phyloP scores from a whole-genome alignment of 176 grass and related monocot genomes.

The Carex scoparia region DNA sequence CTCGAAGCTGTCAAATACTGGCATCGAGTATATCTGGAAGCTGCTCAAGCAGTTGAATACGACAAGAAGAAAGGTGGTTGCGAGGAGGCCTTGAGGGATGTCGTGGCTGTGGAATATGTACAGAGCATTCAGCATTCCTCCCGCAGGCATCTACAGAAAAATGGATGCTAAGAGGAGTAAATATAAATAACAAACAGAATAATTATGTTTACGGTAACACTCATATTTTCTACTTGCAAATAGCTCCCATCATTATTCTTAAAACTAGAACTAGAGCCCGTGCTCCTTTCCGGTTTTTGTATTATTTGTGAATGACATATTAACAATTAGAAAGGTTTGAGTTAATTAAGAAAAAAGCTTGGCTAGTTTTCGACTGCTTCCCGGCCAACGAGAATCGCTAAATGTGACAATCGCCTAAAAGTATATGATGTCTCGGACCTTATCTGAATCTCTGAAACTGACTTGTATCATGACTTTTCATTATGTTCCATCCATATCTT shows the following conservation, averaged over 20 bases:
- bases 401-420: not conserved
- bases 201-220: not conserved
- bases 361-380: not conserved
- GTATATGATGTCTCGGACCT: not conserved
- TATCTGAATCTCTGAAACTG: not conserved
- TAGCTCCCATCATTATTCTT: not conserved
- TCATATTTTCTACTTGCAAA: not conserved
- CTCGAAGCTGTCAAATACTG: conserved; percentile 89
- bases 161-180: conserved; percentile 16
- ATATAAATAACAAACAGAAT: not conserved
- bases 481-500: not conserved
- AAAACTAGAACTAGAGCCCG: not conserved
- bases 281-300: not conserved
- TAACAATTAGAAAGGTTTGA: not conserved
- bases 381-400: not conserved
- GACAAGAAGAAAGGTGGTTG: conserved; percentile 70
- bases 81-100: conserved; percentile 57
- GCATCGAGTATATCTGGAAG: conserved; percentile 99
- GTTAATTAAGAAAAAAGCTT: not conserved
- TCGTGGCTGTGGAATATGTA: conserved; percentile 84
- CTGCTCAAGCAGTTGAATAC: conserved; percentile 97
- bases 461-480: not conserved
- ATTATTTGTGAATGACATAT: not conserved
- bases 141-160: conserved; percentile 60
- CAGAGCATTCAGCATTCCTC: conserved; percentile 76